Evolutionary conservation across 345 rosid species (phyloP).

Genomic region (Limnanthes douglasii): DNA sequence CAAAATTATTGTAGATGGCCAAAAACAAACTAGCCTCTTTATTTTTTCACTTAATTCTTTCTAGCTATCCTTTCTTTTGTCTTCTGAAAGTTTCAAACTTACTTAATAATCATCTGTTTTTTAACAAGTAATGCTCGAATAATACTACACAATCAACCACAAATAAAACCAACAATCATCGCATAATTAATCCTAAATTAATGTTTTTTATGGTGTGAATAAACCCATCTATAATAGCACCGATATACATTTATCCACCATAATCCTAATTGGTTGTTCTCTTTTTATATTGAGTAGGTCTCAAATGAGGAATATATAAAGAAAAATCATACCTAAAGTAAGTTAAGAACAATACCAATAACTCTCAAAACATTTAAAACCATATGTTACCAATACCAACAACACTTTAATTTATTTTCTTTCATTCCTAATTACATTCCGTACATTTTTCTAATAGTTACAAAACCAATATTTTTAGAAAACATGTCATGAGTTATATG

Average conservation of each 20-base stretch:
- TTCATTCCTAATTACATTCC: no score
- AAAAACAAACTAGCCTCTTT: no score
- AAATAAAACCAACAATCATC: background rate
- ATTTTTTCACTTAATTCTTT: constrained; percentile 16
- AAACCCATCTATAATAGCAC: constrained; percentile 62
- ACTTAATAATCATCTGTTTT: constrained; percentile 28
- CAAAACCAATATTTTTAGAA: no score
- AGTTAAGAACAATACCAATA: background rate
- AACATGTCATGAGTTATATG: no score
- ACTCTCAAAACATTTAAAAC: background rate
- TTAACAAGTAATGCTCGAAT: constrained; percentile 36
- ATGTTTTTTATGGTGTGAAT: background rate
- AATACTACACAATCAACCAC: constrained; percentile 8
- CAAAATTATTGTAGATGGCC: background rate
- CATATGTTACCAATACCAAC: no score
- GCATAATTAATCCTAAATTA: background rate
- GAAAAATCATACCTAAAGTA: background rate
- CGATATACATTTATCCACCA: constrained; percentile 58
- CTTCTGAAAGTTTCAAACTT: constrained; percentile 29
- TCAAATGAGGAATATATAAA: constrained; percentile 57
- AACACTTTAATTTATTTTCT: no score
- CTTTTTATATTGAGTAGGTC: constrained; percentile 49
- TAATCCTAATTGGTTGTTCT: constrained; percentile 46
- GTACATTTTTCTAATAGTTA: no score
- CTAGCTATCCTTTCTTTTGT: constrained; percentile 18